Evolutionary conservation across 129 eudicot species (phyloP).

Genomic region (Oenanthe sinensis): DNA sequence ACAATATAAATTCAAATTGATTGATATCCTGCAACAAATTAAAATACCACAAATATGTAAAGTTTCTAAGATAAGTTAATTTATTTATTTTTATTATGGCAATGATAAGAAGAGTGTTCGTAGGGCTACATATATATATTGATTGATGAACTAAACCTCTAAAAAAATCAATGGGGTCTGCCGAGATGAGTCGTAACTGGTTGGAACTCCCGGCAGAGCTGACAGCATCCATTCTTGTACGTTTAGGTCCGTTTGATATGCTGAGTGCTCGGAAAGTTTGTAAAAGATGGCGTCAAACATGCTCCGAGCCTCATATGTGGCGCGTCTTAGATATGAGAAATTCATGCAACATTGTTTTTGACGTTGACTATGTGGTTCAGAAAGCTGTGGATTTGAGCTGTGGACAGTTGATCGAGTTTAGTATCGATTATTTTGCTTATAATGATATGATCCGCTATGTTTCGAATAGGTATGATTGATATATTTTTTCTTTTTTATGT

Average conservation of each 20-base stretch:
- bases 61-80: too few relatives aligned
- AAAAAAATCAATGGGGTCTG: not conserved
- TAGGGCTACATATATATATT: too few relatives aligned
- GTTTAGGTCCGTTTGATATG: constrained; percentile 5
- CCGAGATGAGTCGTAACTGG: constrained; percentile 16
- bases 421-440: not conserved
- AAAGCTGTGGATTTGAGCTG: constrained; percentile 25
- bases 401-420: not conserved
- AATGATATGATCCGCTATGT: not conserved
- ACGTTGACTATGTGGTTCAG: constrained; percentile 9
- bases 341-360: not conserved
- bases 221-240: constrained; percentile 15
- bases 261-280: constrained; percentile 26
- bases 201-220: constrained; percentile 26
- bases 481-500: too few relatives aligned
- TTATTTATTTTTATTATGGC: too few relatives aligned
- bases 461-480: not conserved
- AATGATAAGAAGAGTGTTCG: too few relatives aligned
- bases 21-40: too few relatives aligned
- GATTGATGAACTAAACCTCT: too few relatives aligned
- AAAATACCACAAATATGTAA: too few relatives aligned
- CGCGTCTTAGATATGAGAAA: constrained; percentile 12
- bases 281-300: constrained; percentile 24
- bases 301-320: constrained; percentile 28
- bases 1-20: too few relatives aligned